phyloP scores from a whole-genome alignment of 2,329 filamentous ascomycete species.

The Trichophyton mentagrophytes region DNA sequence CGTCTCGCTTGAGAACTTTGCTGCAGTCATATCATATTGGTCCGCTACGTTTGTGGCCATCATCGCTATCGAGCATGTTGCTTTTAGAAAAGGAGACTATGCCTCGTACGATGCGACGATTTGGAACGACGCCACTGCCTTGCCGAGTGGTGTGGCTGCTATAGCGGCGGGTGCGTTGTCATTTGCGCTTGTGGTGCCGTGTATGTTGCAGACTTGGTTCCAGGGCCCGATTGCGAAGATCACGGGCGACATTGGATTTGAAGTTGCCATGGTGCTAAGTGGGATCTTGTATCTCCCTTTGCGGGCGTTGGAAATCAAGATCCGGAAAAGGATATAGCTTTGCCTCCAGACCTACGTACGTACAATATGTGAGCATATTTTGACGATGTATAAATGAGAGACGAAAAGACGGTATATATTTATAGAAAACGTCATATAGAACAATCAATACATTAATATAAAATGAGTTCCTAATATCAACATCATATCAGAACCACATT shows the following conservation, averaged over 20 bases:
- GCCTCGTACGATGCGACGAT: constrained; percentile 45
- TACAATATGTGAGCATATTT: not conserved
- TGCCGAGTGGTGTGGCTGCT: constrained; percentile 52
- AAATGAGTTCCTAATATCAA: not conserved
- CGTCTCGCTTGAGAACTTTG: constrained; percentile 38
- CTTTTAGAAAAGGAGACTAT: constrained; percentile 43
- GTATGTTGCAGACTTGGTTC: constrained; percentile 59
- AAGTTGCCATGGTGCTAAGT: constrained; percentile 27
- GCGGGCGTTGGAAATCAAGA: constrained; percentile 9
- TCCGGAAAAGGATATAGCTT: constrained; percentile 8
- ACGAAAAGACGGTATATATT: not conserved
- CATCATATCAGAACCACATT: not conserved
- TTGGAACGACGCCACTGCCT: constrained; percentile 47
- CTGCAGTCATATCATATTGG: constrained; percentile 38
- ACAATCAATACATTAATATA: no score
- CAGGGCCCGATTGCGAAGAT: constrained; percentile 48
- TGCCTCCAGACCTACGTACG: no score
- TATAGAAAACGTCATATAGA: no score
- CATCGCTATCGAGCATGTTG: constrained; percentile 44
- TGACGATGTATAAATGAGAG: not conserved
- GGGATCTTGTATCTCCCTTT: constrained; percentile 13
- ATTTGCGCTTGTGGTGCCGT: constrained; percentile 48
- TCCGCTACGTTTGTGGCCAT: constrained; percentile 50
- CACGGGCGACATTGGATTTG: constrained; percentile 46
- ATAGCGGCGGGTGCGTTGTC: constrained; percentile 46